These are phyloP conservation scores for Tulasnella sp. DNA, from an alignment of 768 basidiomycete genomes.

Conservation along the genomic window DNA sequence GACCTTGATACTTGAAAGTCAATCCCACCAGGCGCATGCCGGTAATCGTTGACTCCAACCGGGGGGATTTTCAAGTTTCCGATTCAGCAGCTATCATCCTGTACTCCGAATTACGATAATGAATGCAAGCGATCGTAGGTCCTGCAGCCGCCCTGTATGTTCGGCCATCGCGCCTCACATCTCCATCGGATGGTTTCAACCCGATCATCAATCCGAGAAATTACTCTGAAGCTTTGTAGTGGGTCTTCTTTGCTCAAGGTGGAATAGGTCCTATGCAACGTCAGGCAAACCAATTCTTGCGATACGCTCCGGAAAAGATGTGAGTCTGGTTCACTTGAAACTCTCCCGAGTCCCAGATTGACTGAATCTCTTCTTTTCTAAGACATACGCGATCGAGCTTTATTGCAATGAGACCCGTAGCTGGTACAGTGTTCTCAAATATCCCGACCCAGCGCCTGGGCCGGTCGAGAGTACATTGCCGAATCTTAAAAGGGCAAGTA, in stretches of 20 bases:
- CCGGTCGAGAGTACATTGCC: conserved; percentile 61
- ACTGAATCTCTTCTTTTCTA: too few species aligned
- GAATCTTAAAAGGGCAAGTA: conserved; percentile 60
- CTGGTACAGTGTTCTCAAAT: conserved; percentile 72
- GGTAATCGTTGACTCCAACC: conserved; percentile 46
- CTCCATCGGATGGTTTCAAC: conserved; percentile 40
- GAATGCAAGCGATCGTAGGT: conserved; percentile 49
- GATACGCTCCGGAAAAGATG: conserved; percentile 53
- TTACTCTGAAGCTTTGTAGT: conserved; percentile 65
- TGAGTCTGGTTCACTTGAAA: conserved; percentile 31
- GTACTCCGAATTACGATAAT: conserved; percentile 73
- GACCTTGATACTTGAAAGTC: conserved; percentile 55
- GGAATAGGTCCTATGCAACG: conserved; percentile 33
- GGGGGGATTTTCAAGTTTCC: conserved; percentile 52
- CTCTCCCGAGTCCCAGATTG: too few species aligned
- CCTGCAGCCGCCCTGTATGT: neutral
- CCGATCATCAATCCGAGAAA: conserved; percentile 35
- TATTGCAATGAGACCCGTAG: conserved; percentile 74
- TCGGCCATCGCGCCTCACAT: neutral
- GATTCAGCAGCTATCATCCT: conserved; percentile 70
- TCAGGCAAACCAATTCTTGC: conserved; percentile 57
- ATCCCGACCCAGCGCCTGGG: conserved; percentile 58
- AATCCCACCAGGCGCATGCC: conserved; percentile 67
- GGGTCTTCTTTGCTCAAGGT: conserved; percentile 81
- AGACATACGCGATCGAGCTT: conserved; percentile 33